Evolutionary conservation across 2,329 filamentous ascomycete species (phyloP).

Genomic region (Curvularia hawaiiensis): DNA sequence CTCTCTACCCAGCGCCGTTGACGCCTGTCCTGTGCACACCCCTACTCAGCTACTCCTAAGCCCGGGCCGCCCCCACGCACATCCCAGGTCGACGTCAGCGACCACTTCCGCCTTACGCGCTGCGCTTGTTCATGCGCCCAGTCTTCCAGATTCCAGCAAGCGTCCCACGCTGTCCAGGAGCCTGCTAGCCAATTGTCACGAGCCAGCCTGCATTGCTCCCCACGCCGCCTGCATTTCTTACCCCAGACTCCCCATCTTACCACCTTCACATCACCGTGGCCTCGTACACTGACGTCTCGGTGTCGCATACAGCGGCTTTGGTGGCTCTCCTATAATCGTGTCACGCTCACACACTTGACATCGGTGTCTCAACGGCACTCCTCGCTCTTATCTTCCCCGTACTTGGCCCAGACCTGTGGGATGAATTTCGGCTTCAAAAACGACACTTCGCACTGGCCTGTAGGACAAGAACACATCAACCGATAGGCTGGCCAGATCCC

Average conservation of each 20-base stretch:
- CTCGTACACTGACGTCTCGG: constrained; percentile 19
- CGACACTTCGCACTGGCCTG: constrained; percentile 50
- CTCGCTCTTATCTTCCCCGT: constrained; percentile 1
- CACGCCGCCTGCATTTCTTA: constrained; percentile 35
- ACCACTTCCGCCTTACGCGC: constrained; percentile 34
- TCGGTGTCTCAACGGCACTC: not conserved
- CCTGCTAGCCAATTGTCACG: constrained; percentile 36
- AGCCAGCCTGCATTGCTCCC: constrained; percentile 25
- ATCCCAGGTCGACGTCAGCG: constrained; percentile 15
- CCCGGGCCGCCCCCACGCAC: constrained; percentile 12
- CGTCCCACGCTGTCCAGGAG: constrained; percentile 31
- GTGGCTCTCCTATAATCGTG: constrained; percentile 1
- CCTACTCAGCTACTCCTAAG: not conserved
- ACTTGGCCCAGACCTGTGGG: constrained; percentile 25
- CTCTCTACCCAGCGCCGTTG: constrained; percentile 2
- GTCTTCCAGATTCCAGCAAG: constrained; percentile 21
- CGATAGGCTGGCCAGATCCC: constrained; percentile 33
- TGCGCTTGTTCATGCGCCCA: constrained; percentile 21
- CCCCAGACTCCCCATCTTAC: constrained; percentile 29
- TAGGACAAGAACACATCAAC: constrained; percentile 54
- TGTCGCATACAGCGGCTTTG: constrained; percentile 23
- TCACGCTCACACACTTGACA: not conserved
- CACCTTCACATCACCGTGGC: constrained; percentile 10
- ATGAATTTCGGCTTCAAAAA: constrained; percentile 52
- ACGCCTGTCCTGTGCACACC: not conserved